These are phyloP conservation scores for Paramecium pentaurelia DNA, from an alignment of 73 alveolate genomes.

Conservation along the genomic window DNA sequence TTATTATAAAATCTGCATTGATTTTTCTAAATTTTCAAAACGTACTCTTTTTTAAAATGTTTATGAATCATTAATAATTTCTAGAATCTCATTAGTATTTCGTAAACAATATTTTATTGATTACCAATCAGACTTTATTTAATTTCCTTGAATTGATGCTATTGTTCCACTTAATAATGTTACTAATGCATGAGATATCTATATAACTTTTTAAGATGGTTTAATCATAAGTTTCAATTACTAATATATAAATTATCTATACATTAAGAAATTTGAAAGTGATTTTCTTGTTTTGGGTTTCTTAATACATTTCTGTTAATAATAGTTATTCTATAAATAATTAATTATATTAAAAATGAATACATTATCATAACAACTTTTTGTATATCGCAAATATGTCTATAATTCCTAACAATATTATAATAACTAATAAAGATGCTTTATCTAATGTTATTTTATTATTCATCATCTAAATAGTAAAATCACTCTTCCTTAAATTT, in stretches of 20 bases:
- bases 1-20: not conserved
- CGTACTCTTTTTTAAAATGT: slow-evolving; percentile 13
- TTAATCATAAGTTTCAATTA: slow-evolving; percentile 16
- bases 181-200: not conserved
- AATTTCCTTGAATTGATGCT: not conserved
- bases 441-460: not conserved
- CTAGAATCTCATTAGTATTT: slow-evolving; percentile 20
- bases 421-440: not conserved
- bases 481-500: not conserved
- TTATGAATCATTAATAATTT: not conserved
- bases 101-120: not conserved
- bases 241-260: not conserved
- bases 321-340: not conserved
- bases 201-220: not conserved
- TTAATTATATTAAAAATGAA: not conserved
- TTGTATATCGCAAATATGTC: not conserved
- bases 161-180: slow-evolving; percentile 27
- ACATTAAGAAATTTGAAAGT: slow-evolving; percentile 26
- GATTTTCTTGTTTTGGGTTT: not conserved
- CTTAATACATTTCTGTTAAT: slow-evolving; percentile 3
- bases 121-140: not conserved
- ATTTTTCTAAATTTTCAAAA: not conserved
- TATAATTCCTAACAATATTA: not conserved
- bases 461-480: not conserved
- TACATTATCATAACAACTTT: not conserved